These are phyloP conservation scores for Metschnikowia cubensis DNA, from an alignment of 805 yeast species.

Conservation along the genomic window DNA sequence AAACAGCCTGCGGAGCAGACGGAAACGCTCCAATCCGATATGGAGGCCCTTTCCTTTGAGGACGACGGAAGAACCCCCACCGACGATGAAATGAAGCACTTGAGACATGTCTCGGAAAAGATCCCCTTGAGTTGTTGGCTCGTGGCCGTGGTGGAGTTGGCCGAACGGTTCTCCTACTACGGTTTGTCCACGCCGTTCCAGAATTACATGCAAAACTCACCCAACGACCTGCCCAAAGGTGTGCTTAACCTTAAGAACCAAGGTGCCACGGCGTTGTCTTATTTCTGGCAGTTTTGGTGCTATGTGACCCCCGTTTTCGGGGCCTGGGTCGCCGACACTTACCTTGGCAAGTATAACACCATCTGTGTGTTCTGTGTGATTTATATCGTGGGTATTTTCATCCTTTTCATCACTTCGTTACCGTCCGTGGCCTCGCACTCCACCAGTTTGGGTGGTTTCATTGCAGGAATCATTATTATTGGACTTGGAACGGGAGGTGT, in stretches of 20 bases:
- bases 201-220: constrained; percentile 67
- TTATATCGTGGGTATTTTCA: constrained; percentile 58
- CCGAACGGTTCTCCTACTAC: constrained; percentile 79
- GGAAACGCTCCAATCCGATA: constrained; percentile 2
- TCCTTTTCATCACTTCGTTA: constrained; percentile 65
- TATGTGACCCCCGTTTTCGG: constrained; percentile 76
- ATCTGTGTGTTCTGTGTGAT: constrained; percentile 56
- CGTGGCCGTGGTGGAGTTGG: constrained; percentile 68
- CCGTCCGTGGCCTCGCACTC: constrained; percentile 50
- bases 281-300: constrained; percentile 79
- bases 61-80: constrained; percentile 47
- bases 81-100: constrained; percentile 47
- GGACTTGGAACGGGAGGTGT: constrained; percentile 82
- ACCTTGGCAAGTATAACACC: constrained; percentile 67
- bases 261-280: constrained; percentile 68
- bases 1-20: constrained; percentile 6
- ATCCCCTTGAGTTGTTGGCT: constrained; percentile 57
- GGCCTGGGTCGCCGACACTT: constrained; percentile 72
- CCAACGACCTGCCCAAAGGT: constrained; percentile 42
- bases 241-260: constrained; percentile 56
- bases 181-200: constrained; percentile 74
- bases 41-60: constrained; percentile 10
- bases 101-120: constrained; percentile 49
- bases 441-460: constrained; percentile 61
- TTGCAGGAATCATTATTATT: constrained; percentile 52